Evolutionary conservation across 257 asterid genomes (phyloP), one percentile per base, ranked within the genome.

Genomic region (Henckelia pumila): DNA sequence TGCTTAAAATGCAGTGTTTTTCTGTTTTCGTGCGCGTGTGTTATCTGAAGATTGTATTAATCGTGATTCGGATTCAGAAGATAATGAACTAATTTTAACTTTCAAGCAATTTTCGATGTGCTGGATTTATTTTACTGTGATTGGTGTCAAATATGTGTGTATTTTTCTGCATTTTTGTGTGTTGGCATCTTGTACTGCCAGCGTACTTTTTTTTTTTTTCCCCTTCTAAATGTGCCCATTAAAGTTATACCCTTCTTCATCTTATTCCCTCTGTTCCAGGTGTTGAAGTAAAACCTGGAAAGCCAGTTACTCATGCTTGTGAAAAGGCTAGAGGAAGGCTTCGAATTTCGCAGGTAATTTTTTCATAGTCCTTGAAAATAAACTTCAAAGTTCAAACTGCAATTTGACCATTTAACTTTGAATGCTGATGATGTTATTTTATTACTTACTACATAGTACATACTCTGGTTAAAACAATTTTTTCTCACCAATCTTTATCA

Each of bases 341-440:
- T 44, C 88, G 95, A n/a, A 84, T 89, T 75, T 77, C 96, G 8
- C 96, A 87, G 90, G 98, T 89, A 65, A 29, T 72, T 6, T 9
- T 64, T 68, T 59, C 29, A 47, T 56, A 16, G 9, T 25, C 3
- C 3, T 40, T 53, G 22, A 21, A 47, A 50, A 17, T 20, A 52
- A 9, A 4, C 17, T n/a, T n/a, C n/a, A n/a, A 23, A 3, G 8
- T 58, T 52, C 4, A 28, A 11, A 21, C 23, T 50, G 61, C 55
- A 59, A 8, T 56, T 55, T 66, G 50, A 58, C 33, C 32, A 60
- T 53, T 24, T 25, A 22, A 44, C 52, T n/a, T 37, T 61, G 49
- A 26, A 29, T 19, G 53, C 29, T 29, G 61, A 37, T 26, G 4
- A 13, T 26, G 25, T 6, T 23, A 5, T 19, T 4, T 50, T 5